Evolutionary conservation across 1,284 basidiomycete species (phyloP).

Genomic region (Moesziomyces globuligerus): DNA sequence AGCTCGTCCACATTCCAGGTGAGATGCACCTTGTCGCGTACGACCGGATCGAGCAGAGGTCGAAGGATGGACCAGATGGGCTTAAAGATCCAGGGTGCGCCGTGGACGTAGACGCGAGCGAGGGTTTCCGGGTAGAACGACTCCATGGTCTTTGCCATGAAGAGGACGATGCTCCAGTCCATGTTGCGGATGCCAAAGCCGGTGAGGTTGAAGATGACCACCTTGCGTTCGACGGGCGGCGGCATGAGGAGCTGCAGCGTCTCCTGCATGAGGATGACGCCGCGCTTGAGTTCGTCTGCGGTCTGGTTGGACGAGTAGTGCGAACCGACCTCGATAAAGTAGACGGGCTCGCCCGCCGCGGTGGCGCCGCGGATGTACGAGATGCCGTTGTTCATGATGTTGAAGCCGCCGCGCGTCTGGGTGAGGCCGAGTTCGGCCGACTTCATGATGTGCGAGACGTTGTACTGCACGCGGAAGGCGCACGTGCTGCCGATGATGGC

Average conservation of each 20-base stretch:
- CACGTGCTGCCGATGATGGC: slow-evolving; percentile 58
- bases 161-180: slow-evolving; percentile 62
- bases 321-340: slow-evolving; percentile 60
- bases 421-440: slow-evolving; percentile 50
- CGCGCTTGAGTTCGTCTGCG: slow-evolving; percentile 58
- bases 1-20: slow-evolving; percentile 58
- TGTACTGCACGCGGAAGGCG: slow-evolving; percentile 46
- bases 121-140: slow-evolving; percentile 60
- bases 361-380: slow-evolving; percentile 57
- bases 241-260: slow-evolving; percentile 55
- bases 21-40: slow-evolving; percentile 60
- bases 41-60: slow-evolving; percentile 61
- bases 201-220: slow-evolving; percentile 64
- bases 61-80: slow-evolving; percentile 62
- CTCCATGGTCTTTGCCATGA: slow-evolving; percentile 65
- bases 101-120: slow-evolving; percentile 59
- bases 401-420: slow-evolving; percentile 54
- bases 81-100: slow-evolving; percentile 64
- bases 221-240: slow-evolving; percentile 58
- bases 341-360: slow-evolving; percentile 54
- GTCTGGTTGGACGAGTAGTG: slow-evolving; percentile 63
- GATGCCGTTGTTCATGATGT: slow-evolving; percentile 59
- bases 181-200: slow-evolving; percentile 63
- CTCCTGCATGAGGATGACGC: slow-evolving; percentile 58
- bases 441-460: slow-evolving; percentile 50